Conservation (phyloP, 2,329 filamentous ascomycete species). For the Fusarium veterinarium region DNA sequence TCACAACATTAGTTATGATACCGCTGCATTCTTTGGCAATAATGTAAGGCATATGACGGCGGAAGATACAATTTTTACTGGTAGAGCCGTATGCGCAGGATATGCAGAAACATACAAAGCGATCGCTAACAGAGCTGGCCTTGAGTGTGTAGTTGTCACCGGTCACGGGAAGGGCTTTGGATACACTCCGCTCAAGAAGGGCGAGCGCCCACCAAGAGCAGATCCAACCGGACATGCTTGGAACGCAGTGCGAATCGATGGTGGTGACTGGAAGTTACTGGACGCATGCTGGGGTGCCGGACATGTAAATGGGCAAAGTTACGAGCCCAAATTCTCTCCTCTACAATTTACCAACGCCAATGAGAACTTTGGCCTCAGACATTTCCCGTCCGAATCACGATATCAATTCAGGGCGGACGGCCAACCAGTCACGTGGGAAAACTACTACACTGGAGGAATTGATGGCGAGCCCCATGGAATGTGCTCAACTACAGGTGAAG, state of each 20-base stretch:
- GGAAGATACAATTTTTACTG: constrained; percentile 77
- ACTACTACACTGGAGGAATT: constrained; percentile 77
- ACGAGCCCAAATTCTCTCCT: constrained; percentile 76
- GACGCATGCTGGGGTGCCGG: constrained; percentile 96
- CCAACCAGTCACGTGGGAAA: constrained; percentile 77
- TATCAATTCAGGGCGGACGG: constrained; percentile 83
- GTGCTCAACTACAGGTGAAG: constrained; percentile 57
- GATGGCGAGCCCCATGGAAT: constrained; percentile 61
- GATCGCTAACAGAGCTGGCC: constrained; percentile 80
- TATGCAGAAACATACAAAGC: constrained; percentile 86
- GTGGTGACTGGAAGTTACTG: constrained; percentile 89
- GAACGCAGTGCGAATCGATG: constrained; percentile 91
- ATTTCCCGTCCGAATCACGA: constrained; percentile 77
- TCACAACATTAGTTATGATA: constrained; percentile 91
- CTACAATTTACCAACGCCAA: constrained; percentile 72
- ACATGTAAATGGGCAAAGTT: constrained; percentile 63
- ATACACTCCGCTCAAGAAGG: constrained; percentile 70
- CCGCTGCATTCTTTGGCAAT: constrained; percentile 79
- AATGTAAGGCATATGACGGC: constrained; percentile 75
- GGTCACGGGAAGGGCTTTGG: constrained; percentile 92
- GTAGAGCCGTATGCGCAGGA: constrained; percentile 90
- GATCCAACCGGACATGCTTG: constrained; percentile 81
- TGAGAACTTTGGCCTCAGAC: constrained; percentile 81
- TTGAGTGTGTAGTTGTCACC: constrained; percentile 78
- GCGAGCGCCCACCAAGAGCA: constrained; percentile 72